These are phyloP conservation scores for Russula sp. DNA, from an alignment of 768 basidiomycete genomes.

Conservation along the genomic window DNA sequence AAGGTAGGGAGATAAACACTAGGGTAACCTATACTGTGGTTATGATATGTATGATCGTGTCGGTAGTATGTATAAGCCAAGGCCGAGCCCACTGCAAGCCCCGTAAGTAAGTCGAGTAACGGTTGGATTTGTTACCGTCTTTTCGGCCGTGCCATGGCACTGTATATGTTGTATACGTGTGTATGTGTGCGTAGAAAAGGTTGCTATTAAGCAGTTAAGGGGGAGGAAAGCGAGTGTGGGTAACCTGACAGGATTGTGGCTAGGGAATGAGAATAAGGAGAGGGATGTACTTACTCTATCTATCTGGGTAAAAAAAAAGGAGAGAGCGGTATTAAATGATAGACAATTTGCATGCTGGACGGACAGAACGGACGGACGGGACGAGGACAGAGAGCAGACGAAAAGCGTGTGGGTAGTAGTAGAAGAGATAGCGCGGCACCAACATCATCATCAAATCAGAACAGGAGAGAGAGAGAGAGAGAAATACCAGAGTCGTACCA, in stretches of 20 bases:
- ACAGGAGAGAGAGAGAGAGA: not conserved
- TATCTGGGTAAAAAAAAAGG: slow-evolving; percentile 6
- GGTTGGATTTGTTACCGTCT: not conserved
- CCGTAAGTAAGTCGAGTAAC: not conserved
- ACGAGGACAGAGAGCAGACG: not conserved
- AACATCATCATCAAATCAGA: slow-evolving; percentile 14
- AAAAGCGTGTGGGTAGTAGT: not conserved
- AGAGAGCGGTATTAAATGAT: slow-evolving; percentile 13
- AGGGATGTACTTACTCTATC: not conserved
- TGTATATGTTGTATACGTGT: not conserved
- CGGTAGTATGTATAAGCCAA: not conserved
- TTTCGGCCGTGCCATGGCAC: not conserved
- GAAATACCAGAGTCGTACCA: slow-evolving; percentile 8
- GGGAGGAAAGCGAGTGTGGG: slow-evolving; percentile 9
- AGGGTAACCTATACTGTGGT: not conserved
- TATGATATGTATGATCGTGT: not conserved
- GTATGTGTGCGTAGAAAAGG: not conserved
- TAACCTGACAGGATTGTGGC: slow-evolving; percentile 6
- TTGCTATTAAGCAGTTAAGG: slow-evolving; percentile 9
- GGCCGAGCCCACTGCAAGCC: not conserved
- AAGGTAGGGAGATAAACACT: not conserved
- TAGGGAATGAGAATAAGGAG: too few species aligned
- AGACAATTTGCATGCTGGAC: slow-evolving; percentile 3
- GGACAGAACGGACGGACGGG: not conserved
- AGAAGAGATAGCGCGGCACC: slow-evolving; percentile 14